These are phyloP conservation scores for Alternaria triticina DNA, from an alignment of 2,329 filamentous ascomycete species.

Conservation along the genomic window DNA sequence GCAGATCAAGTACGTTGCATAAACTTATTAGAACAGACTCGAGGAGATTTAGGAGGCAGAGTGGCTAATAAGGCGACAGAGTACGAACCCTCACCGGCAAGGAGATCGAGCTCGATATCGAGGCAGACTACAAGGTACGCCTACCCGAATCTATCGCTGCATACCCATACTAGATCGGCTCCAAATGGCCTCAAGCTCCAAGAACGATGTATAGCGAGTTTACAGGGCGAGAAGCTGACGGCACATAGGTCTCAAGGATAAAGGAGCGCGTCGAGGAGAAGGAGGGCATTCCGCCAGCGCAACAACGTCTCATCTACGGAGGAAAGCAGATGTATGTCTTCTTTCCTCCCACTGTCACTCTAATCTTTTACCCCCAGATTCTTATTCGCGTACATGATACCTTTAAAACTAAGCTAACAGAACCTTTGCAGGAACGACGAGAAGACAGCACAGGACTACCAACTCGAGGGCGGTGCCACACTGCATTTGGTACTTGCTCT, in stretches of 20 bases:
- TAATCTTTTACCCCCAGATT: no score
- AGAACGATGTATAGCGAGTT: neutral
- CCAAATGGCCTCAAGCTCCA: rapidly evolving
- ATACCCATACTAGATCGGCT: neutral
- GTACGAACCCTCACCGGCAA: constrained; percentile 97
- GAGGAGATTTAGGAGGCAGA: no score
- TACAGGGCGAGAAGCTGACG: constrained; percentile 12
- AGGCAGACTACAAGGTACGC: constrained; percentile 85
- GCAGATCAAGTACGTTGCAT: constrained; percentile 50
- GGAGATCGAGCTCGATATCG: constrained; percentile 98
- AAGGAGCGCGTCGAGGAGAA: constrained; percentile 99
- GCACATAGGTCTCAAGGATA: constrained; percentile 80
- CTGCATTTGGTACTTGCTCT: constrained; percentile 95
- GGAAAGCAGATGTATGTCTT: constrained; percentile 89
- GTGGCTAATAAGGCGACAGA: constrained; percentile 57
- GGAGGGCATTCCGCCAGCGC: constrained; percentile 95
- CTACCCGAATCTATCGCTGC: neutral
- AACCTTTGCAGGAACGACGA: constrained; percentile 80
- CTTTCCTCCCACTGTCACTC: neutral
- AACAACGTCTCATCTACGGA: constrained; percentile 94
- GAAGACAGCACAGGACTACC: constrained; percentile 89
- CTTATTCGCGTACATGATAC: neutral
- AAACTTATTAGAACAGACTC: no score
- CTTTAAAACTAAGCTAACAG: constrained; percentile 7
- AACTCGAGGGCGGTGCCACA: constrained; percentile 88